Evolutionary conservation across 768 basidiomycete genomes (phyloP), one percentile per base, ranked within the genome.

Genomic region (Podaxis mareebaensis): DNA sequence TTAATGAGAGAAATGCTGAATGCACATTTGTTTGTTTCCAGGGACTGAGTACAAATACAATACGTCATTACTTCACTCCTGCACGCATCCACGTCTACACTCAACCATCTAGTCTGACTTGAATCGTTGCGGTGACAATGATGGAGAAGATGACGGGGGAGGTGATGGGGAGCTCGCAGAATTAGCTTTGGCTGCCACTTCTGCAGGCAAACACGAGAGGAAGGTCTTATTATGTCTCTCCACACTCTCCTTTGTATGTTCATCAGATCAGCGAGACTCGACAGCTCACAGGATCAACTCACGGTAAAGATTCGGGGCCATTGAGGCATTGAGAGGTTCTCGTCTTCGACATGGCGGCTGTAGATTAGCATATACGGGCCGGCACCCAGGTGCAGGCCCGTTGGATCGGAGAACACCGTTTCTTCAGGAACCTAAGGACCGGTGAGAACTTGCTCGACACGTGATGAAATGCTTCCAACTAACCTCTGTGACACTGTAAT

Each of bases 341-440:
- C 77, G 2, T 75, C 73, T 8, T 75, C 70, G 36, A 80, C 59
- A 57, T 76, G 73, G 20, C 78, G 76, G 66, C 81, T 83, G 73
- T 93, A 94, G 39, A 94, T 72, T n/a, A 94, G 76, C 68, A 93
- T 73, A 72, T 89, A 92, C 0, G 92, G 91, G 1, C 92, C 92
- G 20, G 90, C 90, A 15, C 85, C 82, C 4, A 92, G 81, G 69
- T 92, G 91, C 36, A 93, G 74, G 0, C 93, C 92, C 3, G 84
- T 79, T 3, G 85, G 75, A 64, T 94, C 92, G 3, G 82, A 84
- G 15, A 93, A 74, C 10, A 91, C 90, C 0, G 76, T 76, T 39
- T 88, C 87, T 70, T 93, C 92, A 0, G 88, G 70, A 1, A 91
- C 91, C 91, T 93, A 58, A 28, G 33, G 22, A 13, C n/a, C 52